Evolutionary conservation across 2,329 filamentous ascomycete species (phyloP).

Genomic region (Niveomyces coronatus): DNA sequence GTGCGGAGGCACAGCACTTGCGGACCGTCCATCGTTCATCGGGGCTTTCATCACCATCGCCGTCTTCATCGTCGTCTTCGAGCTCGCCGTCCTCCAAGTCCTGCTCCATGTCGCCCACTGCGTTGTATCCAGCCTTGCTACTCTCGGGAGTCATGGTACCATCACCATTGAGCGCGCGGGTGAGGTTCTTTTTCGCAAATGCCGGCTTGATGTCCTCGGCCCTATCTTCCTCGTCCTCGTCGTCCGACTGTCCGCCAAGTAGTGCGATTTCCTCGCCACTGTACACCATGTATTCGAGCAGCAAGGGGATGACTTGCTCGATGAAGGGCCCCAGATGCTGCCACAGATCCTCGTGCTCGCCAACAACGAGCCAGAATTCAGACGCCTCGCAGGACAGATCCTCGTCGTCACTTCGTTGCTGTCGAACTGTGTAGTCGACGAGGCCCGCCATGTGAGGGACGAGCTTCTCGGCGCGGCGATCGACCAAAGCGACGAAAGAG

Average conservation of each 20-base stretch:
- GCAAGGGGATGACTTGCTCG: slow-evolving; percentile 74
- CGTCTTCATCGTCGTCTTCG: slow-evolving; percentile 61
- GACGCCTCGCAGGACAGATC: slow-evolving; percentile 89
- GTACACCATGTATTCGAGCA: slow-evolving; percentile 94
- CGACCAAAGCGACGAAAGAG: slow-evolving; percentile 84
- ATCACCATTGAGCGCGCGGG: slow-evolving; percentile 46
- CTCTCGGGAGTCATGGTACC: slow-evolving; percentile 39
- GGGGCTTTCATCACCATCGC: slow-evolving; percentile 69
- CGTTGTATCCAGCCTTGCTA: slow-evolving; percentile 45
- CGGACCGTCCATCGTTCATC: slow-evolving; percentile 92
- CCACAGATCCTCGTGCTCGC: slow-evolving; percentile 76
- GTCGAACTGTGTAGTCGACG: slow-evolving; percentile 84
- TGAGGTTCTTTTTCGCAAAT: slow-evolving; percentile 64
- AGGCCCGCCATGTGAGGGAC: slow-evolving; percentile 77
- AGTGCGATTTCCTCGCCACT: slow-evolving; percentile 85
- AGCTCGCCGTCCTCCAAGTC: slow-evolving; percentile 82
- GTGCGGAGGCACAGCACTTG: slow-evolving; percentile 91
- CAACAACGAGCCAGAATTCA: slow-evolving; percentile 93
- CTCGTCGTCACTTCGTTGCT: slow-evolving; percentile 80
- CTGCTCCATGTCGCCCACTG: slow-evolving; percentile 52
- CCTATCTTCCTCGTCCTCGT: slow-evolving; percentile 85
- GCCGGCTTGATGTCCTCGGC: slow-evolving; percentile 85
- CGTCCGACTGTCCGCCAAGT: slow-evolving; percentile 73
- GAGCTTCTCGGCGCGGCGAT: slow-evolving; percentile 82
- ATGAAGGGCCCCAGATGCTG: slow-evolving; percentile 68